Percentiles rank a stretch among this genome's conserved stretches.
Evolutionary conservation across 148 eudicot species (phyloP).

Genomic region (Mesembryanthemum crystallinum): DNA sequence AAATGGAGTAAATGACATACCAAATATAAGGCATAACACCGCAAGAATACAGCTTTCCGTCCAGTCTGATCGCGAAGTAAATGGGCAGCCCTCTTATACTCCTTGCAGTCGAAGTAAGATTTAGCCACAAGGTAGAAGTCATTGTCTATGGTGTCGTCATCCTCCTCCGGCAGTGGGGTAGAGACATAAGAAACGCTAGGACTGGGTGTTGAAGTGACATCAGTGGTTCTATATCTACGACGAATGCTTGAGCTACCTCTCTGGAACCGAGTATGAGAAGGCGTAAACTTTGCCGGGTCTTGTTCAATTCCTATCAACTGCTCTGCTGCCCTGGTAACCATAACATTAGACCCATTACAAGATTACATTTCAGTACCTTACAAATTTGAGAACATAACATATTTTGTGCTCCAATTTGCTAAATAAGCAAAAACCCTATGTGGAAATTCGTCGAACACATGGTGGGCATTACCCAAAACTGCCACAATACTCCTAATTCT

Average conservation of each 20-base stretch:
- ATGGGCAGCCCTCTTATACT: slow-evolving; percentile 89
- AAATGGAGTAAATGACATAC: slow-evolving; percentile 41
- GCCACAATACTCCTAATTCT: not conserved
- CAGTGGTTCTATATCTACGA: slow-evolving; percentile 66
- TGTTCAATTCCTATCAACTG: slow-evolving; percentile 93
- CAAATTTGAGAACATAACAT: too few relatives aligned
- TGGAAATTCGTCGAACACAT: slow-evolving; percentile 29
- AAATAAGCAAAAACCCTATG: not conserved
- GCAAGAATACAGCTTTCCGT: slow-evolving; percentile 85
- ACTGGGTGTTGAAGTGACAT: slow-evolving; percentile 58
- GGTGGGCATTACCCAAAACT: slow-evolving; percentile 19
- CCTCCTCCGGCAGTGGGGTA: slow-evolving; percentile 61
- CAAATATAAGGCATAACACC: slow-evolving; percentile 88
- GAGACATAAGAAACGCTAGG: slow-evolving; percentile 63
- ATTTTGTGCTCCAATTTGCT: too few relatives aligned
- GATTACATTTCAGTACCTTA: not conserved
- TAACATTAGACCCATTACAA: not conserved
- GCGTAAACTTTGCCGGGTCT: slow-evolving; percentile 84
- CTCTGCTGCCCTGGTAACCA: slow-evolving; percentile 77
- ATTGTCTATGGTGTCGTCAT: slow-evolving; percentile 56
- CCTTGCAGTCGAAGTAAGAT: slow-evolving; percentile 88
- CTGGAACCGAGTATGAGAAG: slow-evolving; percentile 89
- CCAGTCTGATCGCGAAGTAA: slow-evolving; percentile 81
- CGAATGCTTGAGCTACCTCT: slow-evolving; percentile 87
- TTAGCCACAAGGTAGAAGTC: slow-evolving; percentile 86